Evolutionary conservation across 2,329 filamentous ascomycete species (phyloP).

Genomic region (Fusarium miscanthi): DNA sequence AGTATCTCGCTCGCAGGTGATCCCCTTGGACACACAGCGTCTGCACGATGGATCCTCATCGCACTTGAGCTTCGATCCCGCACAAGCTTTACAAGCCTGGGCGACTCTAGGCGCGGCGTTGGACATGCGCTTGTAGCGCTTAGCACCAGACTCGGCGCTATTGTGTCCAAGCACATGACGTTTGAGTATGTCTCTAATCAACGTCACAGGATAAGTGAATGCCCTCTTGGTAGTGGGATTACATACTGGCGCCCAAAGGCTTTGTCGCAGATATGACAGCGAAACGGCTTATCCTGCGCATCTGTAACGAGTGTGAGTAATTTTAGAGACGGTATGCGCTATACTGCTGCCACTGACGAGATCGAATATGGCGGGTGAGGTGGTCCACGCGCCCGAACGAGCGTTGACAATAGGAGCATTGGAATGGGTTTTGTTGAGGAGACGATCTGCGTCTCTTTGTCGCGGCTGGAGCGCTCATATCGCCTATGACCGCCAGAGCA

Average conservation of each 20-base stretch:
- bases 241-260: slow-evolving; percentile 4
- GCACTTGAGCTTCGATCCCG: not conserved
- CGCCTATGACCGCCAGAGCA: accelerated
- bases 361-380: slow-evolving; percentile 1
- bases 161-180: not conserved
- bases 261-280: not conserved
- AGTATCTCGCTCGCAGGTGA: not conserved
- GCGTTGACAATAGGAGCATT: not conserved
- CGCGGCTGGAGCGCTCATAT: not conserved
- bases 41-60: not conserved
- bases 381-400: not conserved
- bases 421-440: not conserved
- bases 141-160: not conserved
- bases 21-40: not conserved
- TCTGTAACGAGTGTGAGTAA: not conserved
- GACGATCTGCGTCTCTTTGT: not conserved
- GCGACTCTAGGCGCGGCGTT: not conserved
- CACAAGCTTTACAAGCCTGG: not conserved
- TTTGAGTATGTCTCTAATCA: not conserved
- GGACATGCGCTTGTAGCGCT: not conserved
- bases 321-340: accelerated
- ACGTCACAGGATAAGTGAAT: not conserved
- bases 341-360: not conserved
- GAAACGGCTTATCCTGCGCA: not conserved
- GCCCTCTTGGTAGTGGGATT: not conserved